Conservation (phyloP, 1,284 basidiomycete species). For the Ustilago cynodontis region DNA sequence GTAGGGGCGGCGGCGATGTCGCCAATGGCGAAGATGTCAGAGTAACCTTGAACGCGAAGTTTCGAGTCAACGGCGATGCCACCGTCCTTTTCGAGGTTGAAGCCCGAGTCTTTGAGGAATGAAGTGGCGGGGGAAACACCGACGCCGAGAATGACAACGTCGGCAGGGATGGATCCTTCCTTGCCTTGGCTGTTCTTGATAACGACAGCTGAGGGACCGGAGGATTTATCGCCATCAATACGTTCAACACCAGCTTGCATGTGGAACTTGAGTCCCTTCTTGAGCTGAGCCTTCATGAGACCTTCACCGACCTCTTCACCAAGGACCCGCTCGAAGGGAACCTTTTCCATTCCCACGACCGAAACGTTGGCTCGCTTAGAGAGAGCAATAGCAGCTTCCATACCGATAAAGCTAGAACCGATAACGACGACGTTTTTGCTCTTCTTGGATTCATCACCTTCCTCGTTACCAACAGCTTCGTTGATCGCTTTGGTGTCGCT, state of each 20-base stretch:
- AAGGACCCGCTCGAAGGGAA: constrained; percentile 84
- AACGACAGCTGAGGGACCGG: constrained; percentile 73
- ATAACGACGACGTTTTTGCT: constrained; percentile 82
- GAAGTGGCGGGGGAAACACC: constrained; percentile 88
- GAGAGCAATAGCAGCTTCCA: constrained; percentile 86
- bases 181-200: constrained; percentile 76
- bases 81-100: constrained; percentile 74
- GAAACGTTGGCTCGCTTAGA: constrained; percentile 78
- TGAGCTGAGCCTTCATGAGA: constrained; percentile 77
- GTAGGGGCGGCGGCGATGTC: constrained; percentile 89
- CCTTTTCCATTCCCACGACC: constrained; percentile 86
- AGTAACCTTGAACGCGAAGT: constrained; percentile 77
- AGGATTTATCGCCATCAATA: constrained; percentile 73
- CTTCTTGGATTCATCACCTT: constrained; percentile 61
- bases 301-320: constrained; percentile 84
- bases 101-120: constrained; percentile 78
- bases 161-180: constrained; percentile 76
- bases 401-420: constrained; percentile 91
- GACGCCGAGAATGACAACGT: constrained; percentile 88
- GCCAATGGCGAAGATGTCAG: constrained; percentile 84
- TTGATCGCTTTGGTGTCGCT: constrained; percentile 83
- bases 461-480: constrained; percentile 73
- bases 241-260: constrained; percentile 81
- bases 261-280: constrained; percentile 83
- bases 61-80: constrained; percentile 85